These are phyloP conservation scores for Lactarius trivialis DNA, from an alignment of 768 basidiomycete species.

Conservation along the genomic window DNA sequence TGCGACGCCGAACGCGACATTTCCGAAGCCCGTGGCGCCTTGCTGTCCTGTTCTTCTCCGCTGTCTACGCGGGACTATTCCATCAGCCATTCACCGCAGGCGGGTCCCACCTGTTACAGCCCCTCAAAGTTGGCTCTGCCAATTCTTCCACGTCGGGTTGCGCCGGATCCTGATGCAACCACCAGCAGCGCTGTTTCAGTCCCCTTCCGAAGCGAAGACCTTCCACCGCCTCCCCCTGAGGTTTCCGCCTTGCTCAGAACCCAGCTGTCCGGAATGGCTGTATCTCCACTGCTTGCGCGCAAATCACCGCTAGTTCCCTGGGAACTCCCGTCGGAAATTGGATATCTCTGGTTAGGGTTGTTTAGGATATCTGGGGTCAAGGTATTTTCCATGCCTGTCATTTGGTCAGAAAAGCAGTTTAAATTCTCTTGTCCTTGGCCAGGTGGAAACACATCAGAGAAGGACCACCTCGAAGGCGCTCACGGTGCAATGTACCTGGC, in stretches of 20 bases:
- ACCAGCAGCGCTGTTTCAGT: not conserved
- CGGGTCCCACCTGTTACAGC: not conserved
- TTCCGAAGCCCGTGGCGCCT: not conserved
- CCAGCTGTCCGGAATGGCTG: not conserved
- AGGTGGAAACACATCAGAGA: slow-evolving; percentile 4
- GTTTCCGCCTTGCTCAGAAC: slow-evolving; percentile 1
- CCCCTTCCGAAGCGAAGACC: not conserved
- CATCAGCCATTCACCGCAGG: not conserved
- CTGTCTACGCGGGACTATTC: not conserved
- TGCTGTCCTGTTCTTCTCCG: not conserved
- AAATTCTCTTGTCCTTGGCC: slow-evolving; percentile 8
- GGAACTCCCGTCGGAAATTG: slow-evolving; percentile 20
- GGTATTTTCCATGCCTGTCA: slow-evolving; percentile 9
- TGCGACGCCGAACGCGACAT: not conserved
- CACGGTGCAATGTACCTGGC: slow-evolving; percentile 6
- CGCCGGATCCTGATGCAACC: not conserved
- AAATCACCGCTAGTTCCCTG: slow-evolving; percentile 20
- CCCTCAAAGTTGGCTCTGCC: not conserved
- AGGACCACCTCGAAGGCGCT: not conserved
- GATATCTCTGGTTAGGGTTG: slow-evolving; percentile 20
- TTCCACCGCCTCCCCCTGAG: slow-evolving; percentile 16
- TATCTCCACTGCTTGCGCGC: slow-evolving; percentile 16
- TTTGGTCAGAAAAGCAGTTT: not conserved
- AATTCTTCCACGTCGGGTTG: not conserved
- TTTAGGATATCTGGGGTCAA: slow-evolving; percentile 16